Evolutionary conservation across 2,329 filamentous ascomycete genomes (phyloP).

Genomic region (Colletotrichum graminicola): DNA sequence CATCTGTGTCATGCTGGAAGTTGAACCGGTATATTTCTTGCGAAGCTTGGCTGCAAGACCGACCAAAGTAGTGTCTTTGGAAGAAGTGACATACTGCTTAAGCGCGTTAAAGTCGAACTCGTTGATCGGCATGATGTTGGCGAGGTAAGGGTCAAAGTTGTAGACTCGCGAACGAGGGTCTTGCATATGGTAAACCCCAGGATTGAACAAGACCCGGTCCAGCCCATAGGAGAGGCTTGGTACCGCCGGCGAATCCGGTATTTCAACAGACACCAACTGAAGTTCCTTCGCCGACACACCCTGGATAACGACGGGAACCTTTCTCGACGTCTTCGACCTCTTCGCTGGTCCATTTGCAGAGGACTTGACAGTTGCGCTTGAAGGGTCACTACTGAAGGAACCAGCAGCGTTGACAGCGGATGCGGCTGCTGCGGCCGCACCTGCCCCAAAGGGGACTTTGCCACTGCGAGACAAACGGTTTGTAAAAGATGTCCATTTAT

Average conservation of each 20-base stretch:
- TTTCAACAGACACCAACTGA: constrained; percentile 50
- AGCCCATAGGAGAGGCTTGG: constrained; percentile 80
- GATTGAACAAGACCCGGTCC: constrained; percentile 94
- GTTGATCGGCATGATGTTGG: constrained; percentile 89
- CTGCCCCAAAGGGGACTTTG: not conserved
- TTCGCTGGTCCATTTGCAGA: not conserved
- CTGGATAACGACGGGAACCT: constrained; percentile 18
- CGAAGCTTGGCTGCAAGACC: constrained; percentile 72
- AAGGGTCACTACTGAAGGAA: not conserved
- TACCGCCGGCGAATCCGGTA: constrained; percentile 53
- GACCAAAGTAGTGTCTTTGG: constrained; percentile 81
- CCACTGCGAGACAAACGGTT: constrained; percentile 10
- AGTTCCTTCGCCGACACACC: constrained; percentile 41
- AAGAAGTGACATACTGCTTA: constrained; percentile 91
- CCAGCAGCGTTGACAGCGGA: not conserved
- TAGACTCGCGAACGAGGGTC: constrained; percentile 89
- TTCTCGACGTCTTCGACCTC: not conserved
- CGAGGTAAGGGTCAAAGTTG: constrained; percentile 97
- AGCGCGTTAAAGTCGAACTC: constrained; percentile 94
- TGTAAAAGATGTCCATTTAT: constrained; percentile 16
- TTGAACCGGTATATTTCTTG: constrained; percentile 92
- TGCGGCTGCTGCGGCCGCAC: constrained; percentile 7
- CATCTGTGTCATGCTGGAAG: constrained; percentile 93
- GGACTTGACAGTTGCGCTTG: not conserved
- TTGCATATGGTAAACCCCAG: constrained; percentile 90